Evolutionary conservation across 2,329 filamentous ascomycete species (phyloP).

Genomic region (Ceratocystis variospora): DNA sequence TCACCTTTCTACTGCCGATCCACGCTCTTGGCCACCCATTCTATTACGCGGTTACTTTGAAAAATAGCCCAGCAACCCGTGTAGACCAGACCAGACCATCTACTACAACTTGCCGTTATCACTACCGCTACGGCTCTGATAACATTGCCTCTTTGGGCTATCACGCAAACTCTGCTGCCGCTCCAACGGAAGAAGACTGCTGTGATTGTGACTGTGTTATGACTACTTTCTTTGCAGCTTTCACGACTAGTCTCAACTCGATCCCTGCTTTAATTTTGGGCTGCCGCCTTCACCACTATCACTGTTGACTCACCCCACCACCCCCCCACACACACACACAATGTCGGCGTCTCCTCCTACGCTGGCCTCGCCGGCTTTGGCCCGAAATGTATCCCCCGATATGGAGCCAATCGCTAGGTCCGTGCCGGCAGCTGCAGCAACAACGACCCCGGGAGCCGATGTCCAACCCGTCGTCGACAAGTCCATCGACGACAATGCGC

Average conservation of each 20-base stretch:
- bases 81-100: background rate
- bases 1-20: background rate
- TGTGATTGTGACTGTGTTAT: background rate
- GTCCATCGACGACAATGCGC: background rate
- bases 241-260: too few relatives aligned
- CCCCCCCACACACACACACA: background rate
- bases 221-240: too few relatives aligned
- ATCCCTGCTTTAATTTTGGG: background rate
- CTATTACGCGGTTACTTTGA: background rate
- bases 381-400: background rate
- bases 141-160: background rate
- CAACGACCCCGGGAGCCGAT: background rate
- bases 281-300: background rate
- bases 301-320: background rate
- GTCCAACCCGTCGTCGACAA: background rate
- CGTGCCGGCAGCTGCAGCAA: background rate
- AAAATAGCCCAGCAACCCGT: background rate
- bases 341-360: background rate
- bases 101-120: background rate
- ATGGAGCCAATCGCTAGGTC: too few relatives aligned
- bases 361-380: background rate
- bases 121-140: background rate
- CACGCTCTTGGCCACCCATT: background rate
- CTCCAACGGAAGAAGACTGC: background rate
- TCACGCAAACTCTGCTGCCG: background rate